These are phyloP conservation scores for Pichia kudriavzevii DNA, from an alignment of 1,139 yeast genomes.

Conservation along the genomic window DNA sequence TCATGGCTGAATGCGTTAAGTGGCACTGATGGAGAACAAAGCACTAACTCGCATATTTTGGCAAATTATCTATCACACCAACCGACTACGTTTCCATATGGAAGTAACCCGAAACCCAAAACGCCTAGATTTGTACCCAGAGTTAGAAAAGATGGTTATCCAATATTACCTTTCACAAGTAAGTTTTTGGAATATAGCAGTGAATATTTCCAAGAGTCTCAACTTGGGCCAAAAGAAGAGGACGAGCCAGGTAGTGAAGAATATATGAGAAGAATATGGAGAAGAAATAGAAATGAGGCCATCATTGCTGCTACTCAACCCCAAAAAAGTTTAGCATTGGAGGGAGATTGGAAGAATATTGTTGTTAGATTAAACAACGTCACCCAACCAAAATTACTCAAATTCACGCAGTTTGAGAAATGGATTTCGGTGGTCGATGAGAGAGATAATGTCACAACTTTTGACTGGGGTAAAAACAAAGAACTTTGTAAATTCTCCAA, in stretches of 20 bases:
- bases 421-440: constrained; percentile 78
- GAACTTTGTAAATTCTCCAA: constrained; percentile 68
- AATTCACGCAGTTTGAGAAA: constrained; percentile 87
- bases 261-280: constrained; percentile 78
- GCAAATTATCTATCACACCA: constrained; percentile 30
- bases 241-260: constrained; percentile 94
- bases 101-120: constrained; percentile 42
- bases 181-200: constrained; percentile 81
- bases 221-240: constrained; percentile 75
- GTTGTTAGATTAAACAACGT: constrained; percentile 59
- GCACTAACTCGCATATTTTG: constrained; percentile 18
- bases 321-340: constrained; percentile 74
- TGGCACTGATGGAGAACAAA: constrained; percentile 31
- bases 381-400: constrained; percentile 70
- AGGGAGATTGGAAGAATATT: constrained; percentile 79
- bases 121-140: constrained; percentile 44
- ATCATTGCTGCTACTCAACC: constrained; percentile 86
- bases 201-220: constrained; percentile 96
- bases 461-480: constrained; percentile 73
- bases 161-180: constrained; percentile 57
- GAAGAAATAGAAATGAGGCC: constrained; percentile 79
- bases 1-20: constrained; percentile 39
- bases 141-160: constrained; percentile 30
- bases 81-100: constrained; percentile 42
- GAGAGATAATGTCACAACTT: constrained; percentile 73